Percentiles rank a stretch among this genome's conserved stretches.
These are phyloP conservation scores for Clitoria ternatea DNA, from an alignment of 306 rosid genomes.

Conservation along the genomic window DNA sequence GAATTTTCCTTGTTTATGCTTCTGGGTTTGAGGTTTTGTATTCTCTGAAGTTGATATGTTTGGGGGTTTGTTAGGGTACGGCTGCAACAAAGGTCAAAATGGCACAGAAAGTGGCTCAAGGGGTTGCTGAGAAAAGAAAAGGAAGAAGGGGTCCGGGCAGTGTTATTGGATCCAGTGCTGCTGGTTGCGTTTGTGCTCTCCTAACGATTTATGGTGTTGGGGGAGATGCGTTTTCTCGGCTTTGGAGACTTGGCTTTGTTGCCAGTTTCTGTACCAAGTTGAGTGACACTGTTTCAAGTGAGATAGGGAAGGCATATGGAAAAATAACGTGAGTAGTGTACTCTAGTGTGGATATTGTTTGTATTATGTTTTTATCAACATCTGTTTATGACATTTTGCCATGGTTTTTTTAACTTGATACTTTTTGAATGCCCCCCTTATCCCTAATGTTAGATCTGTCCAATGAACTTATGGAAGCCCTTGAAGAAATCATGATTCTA, in stretches of 20 bases:
- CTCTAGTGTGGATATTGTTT: neutral
- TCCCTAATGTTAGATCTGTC: neutral
- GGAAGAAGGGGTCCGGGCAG: slow-evolving; percentile 98
- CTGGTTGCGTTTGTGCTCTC: slow-evolving; percentile 86
- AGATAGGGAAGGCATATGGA: slow-evolving; percentile 96
- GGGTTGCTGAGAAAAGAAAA: slow-evolving; percentile 89
- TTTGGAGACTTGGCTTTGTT: slow-evolving; percentile 90
- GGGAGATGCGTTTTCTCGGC: slow-evolving; percentile 55
- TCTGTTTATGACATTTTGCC: neutral
- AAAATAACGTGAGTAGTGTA: slow-evolving; percentile 69
- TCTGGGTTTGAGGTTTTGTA: slow-evolving; percentile 17
- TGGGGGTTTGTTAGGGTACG: slow-evolving; percentile 61
- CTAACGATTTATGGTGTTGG: slow-evolving; percentile 65
- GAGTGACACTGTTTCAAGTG: slow-evolving; percentile 96
- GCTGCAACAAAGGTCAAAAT: slow-evolving; percentile 89
- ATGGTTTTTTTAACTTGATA: neutral
- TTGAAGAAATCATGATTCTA: slow-evolving; percentile 8
- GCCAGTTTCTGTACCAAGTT: slow-evolving; percentile 97
- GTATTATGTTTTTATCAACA: neutral
- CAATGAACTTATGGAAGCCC: neutral
- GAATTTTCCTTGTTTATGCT: neutral
- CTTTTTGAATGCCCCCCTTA: neutral
- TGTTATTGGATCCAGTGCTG: slow-evolving; percentile 97
- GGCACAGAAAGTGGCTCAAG: slow-evolving; percentile 89
- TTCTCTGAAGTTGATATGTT: slow-evolving; percentile 31